Evolutionary conservation across 2,329 filamentous ascomycete genomes (phyloP).

Genomic region (Alternaria metachromatica): DNA sequence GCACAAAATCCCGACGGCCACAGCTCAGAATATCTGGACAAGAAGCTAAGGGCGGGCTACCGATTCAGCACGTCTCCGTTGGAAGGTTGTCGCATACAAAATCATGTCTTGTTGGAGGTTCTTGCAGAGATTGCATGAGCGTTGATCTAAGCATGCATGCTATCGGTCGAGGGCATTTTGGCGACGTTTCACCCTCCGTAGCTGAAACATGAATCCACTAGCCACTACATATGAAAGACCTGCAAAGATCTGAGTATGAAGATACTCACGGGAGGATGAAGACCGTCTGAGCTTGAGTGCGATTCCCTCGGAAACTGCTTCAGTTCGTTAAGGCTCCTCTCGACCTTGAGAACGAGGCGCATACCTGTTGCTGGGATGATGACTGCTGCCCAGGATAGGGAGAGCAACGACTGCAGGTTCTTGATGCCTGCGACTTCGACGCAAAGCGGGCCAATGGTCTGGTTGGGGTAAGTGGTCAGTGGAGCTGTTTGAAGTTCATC

Average conservation of each 20-base stretch:
- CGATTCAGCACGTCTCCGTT: constrained; percentile 1
- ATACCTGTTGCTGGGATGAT: constrained; percentile 48
- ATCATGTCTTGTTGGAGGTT: constrained; percentile 13
- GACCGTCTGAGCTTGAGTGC: constrained; percentile 49
- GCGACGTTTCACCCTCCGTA: constrained; percentile 16
- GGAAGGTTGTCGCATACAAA: constrained; percentile 19
- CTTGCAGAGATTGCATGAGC: not conserved
- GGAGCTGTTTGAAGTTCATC: not conserved
- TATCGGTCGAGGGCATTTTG: not conserved
- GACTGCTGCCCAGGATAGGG: constrained; percentile 49
- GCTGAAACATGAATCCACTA: constrained; percentile 37
- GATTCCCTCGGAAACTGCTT: constrained; percentile 46
- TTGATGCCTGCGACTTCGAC: constrained; percentile 52
- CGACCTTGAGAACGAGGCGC: constrained; percentile 3
- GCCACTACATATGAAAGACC: constrained; percentile 46
- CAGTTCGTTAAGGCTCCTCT: not conserved
- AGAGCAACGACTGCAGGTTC: constrained; percentile 51
- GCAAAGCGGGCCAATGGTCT: constrained; percentile 49
- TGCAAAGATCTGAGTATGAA: constrained; percentile 51
- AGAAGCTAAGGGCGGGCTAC: constrained; percentile 19
- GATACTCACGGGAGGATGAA: constrained; percentile 33
- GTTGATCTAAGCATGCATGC: not conserved
- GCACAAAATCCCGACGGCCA: constrained; percentile 15
- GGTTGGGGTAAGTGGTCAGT: not conserved
- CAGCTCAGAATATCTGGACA: constrained; percentile 12